Base-by-base conservation (phyloP, 768 basidiomycete species). In the Trametes punicea region DNA sequence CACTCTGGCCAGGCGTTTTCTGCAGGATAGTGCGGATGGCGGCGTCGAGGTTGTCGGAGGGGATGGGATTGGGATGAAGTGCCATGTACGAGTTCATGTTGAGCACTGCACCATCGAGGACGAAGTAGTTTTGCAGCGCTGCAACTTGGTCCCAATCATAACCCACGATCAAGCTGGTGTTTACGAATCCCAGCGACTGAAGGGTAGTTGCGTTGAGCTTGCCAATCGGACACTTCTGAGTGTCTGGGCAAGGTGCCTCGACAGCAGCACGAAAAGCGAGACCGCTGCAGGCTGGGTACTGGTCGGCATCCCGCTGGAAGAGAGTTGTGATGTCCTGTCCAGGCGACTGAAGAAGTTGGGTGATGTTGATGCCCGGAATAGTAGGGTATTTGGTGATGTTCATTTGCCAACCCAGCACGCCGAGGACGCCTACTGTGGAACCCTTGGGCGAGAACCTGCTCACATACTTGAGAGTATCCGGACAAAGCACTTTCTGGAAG, bases 71-170 rank as follows among this genome's bases (percentile, higher is more conserved):
- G 20, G 85, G 83, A 63, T 97, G 89, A 18, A 85, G 78, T 21
- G 73, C 69, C 51, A 97, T 76, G 75, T 99, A 99, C 6, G 93
- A 87, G 50, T 79, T 79, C 75, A 99, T 81, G 73, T 99, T 97
- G 68, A 98, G 84, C 42, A 99, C 97, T 34, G 86, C 82, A 29
- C 97, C 97, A 64, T 98, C 94, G 51, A 98, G 70, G 30, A 98
- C 95, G 64, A 98, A 73, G 74, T 88, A 95, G 65, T 87, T 82
- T 33, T 75, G 58, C 18, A 90, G 74, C n/a, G 62, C 67, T 1
- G 87, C 79, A 23, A 98, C 87, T 67, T 98, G 92, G 45, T 80
- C 77, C 97, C 97, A 99, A 49, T 86, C 83, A 68, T 96, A 98
- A 6, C 97, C 97, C 26, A 90, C 86, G 46, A 84, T 71, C 49